Base-by-base conservation (phyloP, 345 rosid genomes). In the Populus alba region DNA sequence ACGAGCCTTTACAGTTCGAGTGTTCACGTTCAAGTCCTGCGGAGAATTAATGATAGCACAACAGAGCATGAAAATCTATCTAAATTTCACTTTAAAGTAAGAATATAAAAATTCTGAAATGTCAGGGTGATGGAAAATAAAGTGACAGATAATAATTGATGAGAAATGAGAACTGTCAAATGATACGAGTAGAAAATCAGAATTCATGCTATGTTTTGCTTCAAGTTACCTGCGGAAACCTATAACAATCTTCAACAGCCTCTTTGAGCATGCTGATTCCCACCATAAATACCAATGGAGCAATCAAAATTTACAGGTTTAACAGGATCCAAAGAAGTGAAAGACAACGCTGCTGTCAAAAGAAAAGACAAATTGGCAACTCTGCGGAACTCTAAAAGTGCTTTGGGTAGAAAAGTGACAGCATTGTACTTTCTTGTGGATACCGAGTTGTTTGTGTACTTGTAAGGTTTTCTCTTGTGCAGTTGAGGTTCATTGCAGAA, bases 191-290 rank as follows among this genome's bases (percentile, higher is more conserved):
- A 23, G 67, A 11, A 63, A 13, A 63, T 4, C 7, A 23, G 35
- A 63, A 63, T 25, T 63, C 67, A 4, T 11, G 15, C 6, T 4
- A 68, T 37, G 39, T 68, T 37, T 22, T 37, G 69, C 18, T 13
- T 23, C 66, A 8, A 66, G 23, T 72, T 73, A 84, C 82, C 84
- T 83, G 90, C 67, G 85, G 71, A 72, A 87, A 87, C 80, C 97
- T 73, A 12, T 89, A 87, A 95, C 93, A 91, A 62, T 93, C 97
- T 83, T 93, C 97, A 49, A 91, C 75, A 0, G 90, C 94, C 61
- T 93, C 97, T 59, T 93, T 93, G 4, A 87, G 80, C 92, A 90
- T 93, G 77, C 92, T 93, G 22, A 89, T 81, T 29, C 96, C 96
- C 0, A 91, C 89, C 5, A 91, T 96, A 23, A 91, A 82, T 7